Base-by-base conservation (phyloP, 495 filamentous ascomycete species). In the Penicillium malachiteum region DNA sequence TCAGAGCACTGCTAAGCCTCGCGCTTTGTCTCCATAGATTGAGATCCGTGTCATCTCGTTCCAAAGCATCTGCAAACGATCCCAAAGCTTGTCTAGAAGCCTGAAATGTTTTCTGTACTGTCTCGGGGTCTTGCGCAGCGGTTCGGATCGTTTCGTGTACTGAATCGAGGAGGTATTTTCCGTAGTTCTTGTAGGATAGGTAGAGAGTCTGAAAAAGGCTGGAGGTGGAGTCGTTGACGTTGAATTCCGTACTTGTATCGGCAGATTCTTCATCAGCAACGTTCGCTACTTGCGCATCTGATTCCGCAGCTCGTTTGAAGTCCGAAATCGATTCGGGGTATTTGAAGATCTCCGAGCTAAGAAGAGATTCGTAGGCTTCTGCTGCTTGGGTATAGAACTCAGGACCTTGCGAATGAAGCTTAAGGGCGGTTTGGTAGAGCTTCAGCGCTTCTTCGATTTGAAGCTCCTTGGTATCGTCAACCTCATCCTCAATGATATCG, bases 401-500 rank as follows among this genome's bases (percentile, higher is more conserved):
- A 5, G 90, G 86, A 3, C 94, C 91, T 72, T 94, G 90, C 5
- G 92, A 87, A 64, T 99, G 95, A 56, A 92, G 84, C 68, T 93
- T 96, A 30, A 99, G 75, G 18, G 94, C 94, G 52, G 79, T 87
- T 67, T 97, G 91, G 69, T 97, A 99, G 30, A 93, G 84, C 74
- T 97, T 97, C 56, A 99, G 75, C 30, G 94, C 91, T 71, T 99
- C 94, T 68, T 99, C 94, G 66, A 97, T 93, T 79, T 93, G 92
- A 48, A 99, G 85, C 67, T 97, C 92, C 73, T 89, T 92, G 42
- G 92, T 97, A 56, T 93, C 90, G 63, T 99, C 94, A 64, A 96
- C 74, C 71, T 97, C 94, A 62, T 94, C 90, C 58, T 96, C 91
- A 58, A 87, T 78, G 48, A 87, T 89, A 57, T 94, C 90, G 65